Evolutionary conservation across 1,139 yeast species (phyloP), one percentile per base, ranked within the genome.

Genomic region (Geotrichum klebahnii): DNA sequence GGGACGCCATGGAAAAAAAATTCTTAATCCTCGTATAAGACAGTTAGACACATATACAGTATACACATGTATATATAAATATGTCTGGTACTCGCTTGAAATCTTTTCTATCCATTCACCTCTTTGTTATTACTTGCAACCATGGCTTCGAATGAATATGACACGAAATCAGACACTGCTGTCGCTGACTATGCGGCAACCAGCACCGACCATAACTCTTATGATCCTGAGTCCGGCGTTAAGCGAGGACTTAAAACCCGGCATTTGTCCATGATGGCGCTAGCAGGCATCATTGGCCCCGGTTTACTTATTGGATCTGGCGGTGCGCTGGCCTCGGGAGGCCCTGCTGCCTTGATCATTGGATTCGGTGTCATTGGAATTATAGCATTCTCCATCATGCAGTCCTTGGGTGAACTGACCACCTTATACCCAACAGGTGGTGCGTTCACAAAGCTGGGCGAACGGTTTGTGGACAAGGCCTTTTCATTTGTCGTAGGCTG

Each of bases 231-330:
- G 10, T 59, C 71, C 1, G 72, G 73, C 3, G 70, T 79, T 48
- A 75, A 76, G 56, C 72, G 79, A 48, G 77, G 77, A 23, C 73
- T 79, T 46, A 71, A 71, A 51, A 70, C 76, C 24, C 67, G 81
- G 50, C 81, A 78, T 59, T 64, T 77, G 52, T 66, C 73, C 5
- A 78, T 80, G 84, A 79, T 81, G 64, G 77, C 84, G 34, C 71
- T 81, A 51, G 85, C 83, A 2, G 86, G 86, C 6, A 77, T 79
- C 51, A 79, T 81, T 47, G 87, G 88, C 14, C 79, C 88, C 2
- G 92, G 92, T 51, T 67, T 84, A 47, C 75, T 80, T 54, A 69
- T 82, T 45, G 84, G 86, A 31, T 76, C 85, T 0, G 84, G 85
- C 3, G 75, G 74, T 48, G 76, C 85, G 3, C 67, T 82, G 46